phyloP scores from a whole-genome alignment of 1,284 basidiomycete species.

The Chalciporus sp. region DNA sequence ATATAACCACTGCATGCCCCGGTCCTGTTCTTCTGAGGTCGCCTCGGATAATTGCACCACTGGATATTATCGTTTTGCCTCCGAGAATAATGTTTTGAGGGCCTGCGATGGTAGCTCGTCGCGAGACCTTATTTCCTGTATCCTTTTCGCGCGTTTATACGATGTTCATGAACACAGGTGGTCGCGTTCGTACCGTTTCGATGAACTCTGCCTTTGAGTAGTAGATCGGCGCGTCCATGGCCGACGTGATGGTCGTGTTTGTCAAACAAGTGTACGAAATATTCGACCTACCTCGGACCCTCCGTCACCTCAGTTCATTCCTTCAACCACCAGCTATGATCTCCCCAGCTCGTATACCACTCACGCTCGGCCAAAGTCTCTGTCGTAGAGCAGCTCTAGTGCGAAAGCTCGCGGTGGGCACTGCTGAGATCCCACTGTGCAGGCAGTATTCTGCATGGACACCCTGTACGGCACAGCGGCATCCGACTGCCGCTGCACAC shows the following conservation, averaged over 20 bases:
- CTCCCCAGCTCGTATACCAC: slow-evolving; percentile 2
- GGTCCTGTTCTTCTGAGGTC: slow-evolving; percentile 84
- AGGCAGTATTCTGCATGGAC: slow-evolving; percentile 11
- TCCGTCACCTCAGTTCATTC: not conserved
- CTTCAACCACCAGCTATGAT: slow-evolving; percentile 6
- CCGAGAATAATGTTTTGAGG: slow-evolving; percentile 97
- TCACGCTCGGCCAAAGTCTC: slow-evolving; percentile 8
- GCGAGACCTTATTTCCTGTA: slow-evolving; percentile 91
- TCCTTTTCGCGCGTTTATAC: slow-evolving; percentile 45
- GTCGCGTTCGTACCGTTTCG: slow-evolving; percentile 60
- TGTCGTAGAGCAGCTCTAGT: slow-evolving; percentile 19
- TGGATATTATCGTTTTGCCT: slow-evolving; percentile 95
- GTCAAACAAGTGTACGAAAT: not conserved
- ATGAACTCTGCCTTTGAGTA: slow-evolving; percentile 80
- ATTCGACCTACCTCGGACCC: not conserved
- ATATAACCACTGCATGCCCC: slow-evolving; percentile 90
- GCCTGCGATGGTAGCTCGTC: slow-evolving; percentile 90
- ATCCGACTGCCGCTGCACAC: not conserved
- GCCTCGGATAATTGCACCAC: slow-evolving; percentile 85
- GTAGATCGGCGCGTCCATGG: slow-evolving; percentile 70
- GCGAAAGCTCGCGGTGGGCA: slow-evolving; percentile 3
- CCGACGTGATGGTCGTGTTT: slow-evolving; percentile 7
- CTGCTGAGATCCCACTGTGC: slow-evolving; percentile 2
- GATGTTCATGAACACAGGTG: not conserved
- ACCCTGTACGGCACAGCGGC: slow-evolving; percentile 1